These are phyloP conservation scores for Blepharisma undulans DNA, from an alignment of 169 alveolate genomes.

Conservation along the genomic window DNA sequence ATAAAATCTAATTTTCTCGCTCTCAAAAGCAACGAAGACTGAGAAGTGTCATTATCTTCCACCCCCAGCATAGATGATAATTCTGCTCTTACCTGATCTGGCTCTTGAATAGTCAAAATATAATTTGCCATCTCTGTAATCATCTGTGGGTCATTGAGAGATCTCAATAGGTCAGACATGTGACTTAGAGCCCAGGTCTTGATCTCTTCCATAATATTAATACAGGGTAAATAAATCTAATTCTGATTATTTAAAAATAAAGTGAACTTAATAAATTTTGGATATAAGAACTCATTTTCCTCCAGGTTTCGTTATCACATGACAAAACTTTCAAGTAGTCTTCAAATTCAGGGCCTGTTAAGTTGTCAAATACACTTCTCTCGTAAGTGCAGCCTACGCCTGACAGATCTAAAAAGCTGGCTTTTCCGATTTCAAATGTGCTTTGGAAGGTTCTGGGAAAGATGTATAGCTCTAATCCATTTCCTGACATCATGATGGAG, in stretches of 20 bases:
- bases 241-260: not conserved
- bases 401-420: not conserved
- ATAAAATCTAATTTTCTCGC: constrained; percentile 17
- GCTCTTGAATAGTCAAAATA: not conserved
- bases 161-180: constrained; percentile 10
- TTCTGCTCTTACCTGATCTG: constrained; percentile 3
- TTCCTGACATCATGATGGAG: not conserved
- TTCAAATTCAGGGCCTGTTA: not conserved
- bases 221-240: not conserved
- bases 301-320: not conserved
- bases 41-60: constrained; percentile 34
- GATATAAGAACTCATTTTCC: not conserved
- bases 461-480: not conserved
- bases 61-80: constrained; percentile 44
- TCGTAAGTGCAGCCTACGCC: not conserved
- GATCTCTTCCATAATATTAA: constrained; percentile 43
- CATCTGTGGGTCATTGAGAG: constrained; percentile 35
- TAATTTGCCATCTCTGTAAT: constrained; percentile 23
- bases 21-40: constrained; percentile 27
- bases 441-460: constrained; percentile 2
- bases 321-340: not conserved
- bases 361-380: not conserved
- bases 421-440: not conserved
- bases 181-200: constrained; percentile 40
- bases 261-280: not conserved